Evolutionary conservation across 1,284 basidiomycete species (phyloP).

Genomic region (Jaminaea rosea): DNA sequence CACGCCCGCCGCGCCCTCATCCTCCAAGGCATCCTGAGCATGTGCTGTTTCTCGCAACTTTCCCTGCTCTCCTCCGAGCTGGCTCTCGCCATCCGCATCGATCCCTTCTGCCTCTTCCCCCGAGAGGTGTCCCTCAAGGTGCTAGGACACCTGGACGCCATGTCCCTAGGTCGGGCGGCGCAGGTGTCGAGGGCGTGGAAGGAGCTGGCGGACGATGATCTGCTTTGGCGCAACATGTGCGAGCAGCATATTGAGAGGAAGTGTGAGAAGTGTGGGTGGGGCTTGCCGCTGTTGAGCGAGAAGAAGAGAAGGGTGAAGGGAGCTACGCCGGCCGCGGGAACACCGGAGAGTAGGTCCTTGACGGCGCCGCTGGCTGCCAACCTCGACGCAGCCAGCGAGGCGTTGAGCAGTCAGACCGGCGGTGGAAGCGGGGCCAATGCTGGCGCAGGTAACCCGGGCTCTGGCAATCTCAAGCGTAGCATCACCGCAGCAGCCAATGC

Average conservation of each 20-base stretch:
- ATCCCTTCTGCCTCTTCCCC: constrained; percentile 85
- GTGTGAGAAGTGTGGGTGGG: constrained; percentile 96
- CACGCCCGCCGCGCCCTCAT: constrained; percentile 85
- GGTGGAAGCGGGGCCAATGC: neutral
- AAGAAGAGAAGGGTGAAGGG: constrained; percentile 53
- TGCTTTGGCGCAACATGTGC: constrained; percentile 92
- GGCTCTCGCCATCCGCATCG: constrained; percentile 73
- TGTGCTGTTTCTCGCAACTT: constrained; percentile 99
- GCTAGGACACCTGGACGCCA: constrained; percentile 86
- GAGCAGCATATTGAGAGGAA: constrained; percentile 98
- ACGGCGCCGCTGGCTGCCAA: constrained; percentile 1
- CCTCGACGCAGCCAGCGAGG: neutral
- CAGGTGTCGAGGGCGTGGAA: constrained; percentile 85
- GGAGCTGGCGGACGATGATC: constrained; percentile 83
- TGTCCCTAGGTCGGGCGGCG: constrained; percentile 85
- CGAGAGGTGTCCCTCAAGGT: constrained; percentile 83
- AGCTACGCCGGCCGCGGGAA: constrained; percentile 16
- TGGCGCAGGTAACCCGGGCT: neutral
- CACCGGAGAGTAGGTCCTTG: constrained; percentile 15
- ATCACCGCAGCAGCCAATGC: constrained; percentile 45
- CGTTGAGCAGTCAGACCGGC: neutral
- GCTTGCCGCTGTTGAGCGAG: constrained; percentile 74
- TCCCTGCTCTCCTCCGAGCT: constrained; percentile 90
- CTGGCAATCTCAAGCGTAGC: constrained; percentile 36
- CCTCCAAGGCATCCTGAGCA: constrained; percentile 92